These are phyloP conservation scores for Verticillium nubilum DNA, from an alignment of 2,329 filamentous ascomycete genomes.

Conservation along the genomic window DNA sequence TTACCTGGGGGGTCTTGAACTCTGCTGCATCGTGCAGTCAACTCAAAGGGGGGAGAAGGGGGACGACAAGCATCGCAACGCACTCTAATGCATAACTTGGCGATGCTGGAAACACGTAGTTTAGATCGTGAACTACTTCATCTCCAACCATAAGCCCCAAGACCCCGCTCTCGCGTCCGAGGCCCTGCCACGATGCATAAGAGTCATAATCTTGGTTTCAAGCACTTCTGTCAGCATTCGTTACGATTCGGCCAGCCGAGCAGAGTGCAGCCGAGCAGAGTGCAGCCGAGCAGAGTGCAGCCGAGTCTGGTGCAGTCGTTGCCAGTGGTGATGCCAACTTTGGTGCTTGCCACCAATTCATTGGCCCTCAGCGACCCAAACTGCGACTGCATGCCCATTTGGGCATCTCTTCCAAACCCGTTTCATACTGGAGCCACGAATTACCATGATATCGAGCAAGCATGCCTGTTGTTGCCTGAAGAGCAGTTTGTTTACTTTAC, in stretches of 20 bases:
- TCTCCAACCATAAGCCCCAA: too few species aligned
- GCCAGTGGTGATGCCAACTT: not conserved
- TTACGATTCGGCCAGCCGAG: not conserved
- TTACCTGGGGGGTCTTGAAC: too few species aligned
- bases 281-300: not conserved
- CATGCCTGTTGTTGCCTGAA: not conserved
- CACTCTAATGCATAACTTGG: too few species aligned
- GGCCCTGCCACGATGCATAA: not conserved
- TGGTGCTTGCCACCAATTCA: not conserved
- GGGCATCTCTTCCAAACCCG: not conserved
- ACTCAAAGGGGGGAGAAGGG: too few species aligned
- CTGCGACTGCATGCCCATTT: not conserved
- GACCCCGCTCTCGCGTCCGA: too few species aligned
- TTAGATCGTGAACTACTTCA: too few species aligned
- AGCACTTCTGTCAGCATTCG: not conserved
- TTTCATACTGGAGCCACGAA: not conserved
- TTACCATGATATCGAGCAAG: not conserved
- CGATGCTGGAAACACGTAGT: too few species aligned
- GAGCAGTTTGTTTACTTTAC: not conserved
- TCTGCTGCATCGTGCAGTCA: too few species aligned
- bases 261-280: not conserved
- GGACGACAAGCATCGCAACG: too few species aligned
- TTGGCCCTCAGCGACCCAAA: conserved; percentile 1
- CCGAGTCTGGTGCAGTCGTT: not conserved
- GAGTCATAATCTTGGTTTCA: conserved; percentile 1